phyloP scores from a whole-genome alignment of 345 rosid genomes.

The Heritiera fomes region DNA sequence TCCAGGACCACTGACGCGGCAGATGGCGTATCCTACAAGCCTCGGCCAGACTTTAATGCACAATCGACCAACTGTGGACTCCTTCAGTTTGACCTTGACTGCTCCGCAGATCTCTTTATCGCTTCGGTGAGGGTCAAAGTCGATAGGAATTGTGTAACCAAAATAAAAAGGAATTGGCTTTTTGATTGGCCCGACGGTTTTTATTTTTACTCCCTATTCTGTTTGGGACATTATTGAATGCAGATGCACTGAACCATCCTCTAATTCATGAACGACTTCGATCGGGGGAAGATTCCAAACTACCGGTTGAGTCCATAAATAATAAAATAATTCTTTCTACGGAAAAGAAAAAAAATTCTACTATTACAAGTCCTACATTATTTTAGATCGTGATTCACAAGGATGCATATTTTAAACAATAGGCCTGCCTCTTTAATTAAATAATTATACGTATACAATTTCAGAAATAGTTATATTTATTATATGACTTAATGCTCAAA shows the following conservation, averaged over 20 bases:
- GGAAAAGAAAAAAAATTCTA: no score
- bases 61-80: constrained; percentile 3
- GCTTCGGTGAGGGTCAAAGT: constrained; percentile 1
- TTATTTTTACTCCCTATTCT: not conserved
- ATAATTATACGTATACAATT: no score
- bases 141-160: not conserved
- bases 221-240: not conserved
- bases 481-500: no score
- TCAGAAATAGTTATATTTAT: no score
- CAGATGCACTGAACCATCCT: constrained; percentile 23
- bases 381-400: no score
- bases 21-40: not conserved
- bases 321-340: no score
- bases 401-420: no score
- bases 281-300: not conserved
- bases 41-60: not conserved
- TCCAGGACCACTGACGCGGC: constrained; percentile 1
- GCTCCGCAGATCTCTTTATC: not conserved
- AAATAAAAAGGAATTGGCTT: not conserved
- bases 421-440: no score
- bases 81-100: not conserved
- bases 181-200: constrained; percentile 19
- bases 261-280: no score
- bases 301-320: no score
- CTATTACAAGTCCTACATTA: no score